Conservation (phyloP, 495 filamentous ascomycete species). For the Xylaria sp. region DNA sequence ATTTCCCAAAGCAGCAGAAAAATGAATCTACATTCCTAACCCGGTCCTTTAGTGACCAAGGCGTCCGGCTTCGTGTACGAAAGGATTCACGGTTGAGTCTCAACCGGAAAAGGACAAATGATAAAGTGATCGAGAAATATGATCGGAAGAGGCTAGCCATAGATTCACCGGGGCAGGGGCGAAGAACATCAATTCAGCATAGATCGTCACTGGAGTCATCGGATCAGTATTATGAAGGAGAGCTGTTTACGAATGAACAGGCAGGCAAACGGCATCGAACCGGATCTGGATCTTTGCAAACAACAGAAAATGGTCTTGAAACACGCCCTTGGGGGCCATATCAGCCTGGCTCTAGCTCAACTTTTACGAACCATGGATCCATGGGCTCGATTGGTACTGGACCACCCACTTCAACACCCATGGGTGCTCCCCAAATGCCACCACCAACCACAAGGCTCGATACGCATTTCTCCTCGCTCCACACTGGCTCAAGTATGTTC, state of each 20-base stretch:
- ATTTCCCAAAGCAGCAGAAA: slow-evolving; percentile 75
- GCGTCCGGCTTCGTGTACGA: slow-evolving; percentile 84
- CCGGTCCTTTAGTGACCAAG: slow-evolving; percentile 93
- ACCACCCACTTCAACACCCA: slow-evolving; percentile 36
- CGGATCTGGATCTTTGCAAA: slow-evolving; percentile 36
- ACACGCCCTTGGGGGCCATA: slow-evolving; percentile 38
- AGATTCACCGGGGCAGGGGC: slow-evolving; percentile 21
- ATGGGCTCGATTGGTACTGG: slow-evolving; percentile 40
- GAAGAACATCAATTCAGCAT: slow-evolving; percentile 33
- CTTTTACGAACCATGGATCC: slow-evolving; percentile 34
- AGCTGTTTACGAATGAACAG: slow-evolving; percentile 39
- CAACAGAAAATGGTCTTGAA: slow-evolving; percentile 38
- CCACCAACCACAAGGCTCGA: slow-evolving; percentile 40
- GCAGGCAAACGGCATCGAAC: slow-evolving; percentile 39
- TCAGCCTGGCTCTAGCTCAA: slow-evolving; percentile 29
- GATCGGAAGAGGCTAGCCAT: slow-evolving; percentile 26
- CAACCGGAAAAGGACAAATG: slow-evolving; percentile 51
- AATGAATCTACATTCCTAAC: slow-evolving; percentile 91
- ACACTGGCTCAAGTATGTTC: slow-evolving; percentile 35
- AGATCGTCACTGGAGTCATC: slow-evolving; percentile 28
- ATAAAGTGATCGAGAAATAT: slow-evolving; percentile 31
- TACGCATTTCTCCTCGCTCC: slow-evolving; percentile 40
- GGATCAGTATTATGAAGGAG: slow-evolving; percentile 42
- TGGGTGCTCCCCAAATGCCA: slow-evolving; percentile 40
- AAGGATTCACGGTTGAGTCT: slow-evolving; percentile 70